Evolutionary conservation across 352 stramenopile species (phyloP).

Genomic region (Phytopythium vexans): DNA sequence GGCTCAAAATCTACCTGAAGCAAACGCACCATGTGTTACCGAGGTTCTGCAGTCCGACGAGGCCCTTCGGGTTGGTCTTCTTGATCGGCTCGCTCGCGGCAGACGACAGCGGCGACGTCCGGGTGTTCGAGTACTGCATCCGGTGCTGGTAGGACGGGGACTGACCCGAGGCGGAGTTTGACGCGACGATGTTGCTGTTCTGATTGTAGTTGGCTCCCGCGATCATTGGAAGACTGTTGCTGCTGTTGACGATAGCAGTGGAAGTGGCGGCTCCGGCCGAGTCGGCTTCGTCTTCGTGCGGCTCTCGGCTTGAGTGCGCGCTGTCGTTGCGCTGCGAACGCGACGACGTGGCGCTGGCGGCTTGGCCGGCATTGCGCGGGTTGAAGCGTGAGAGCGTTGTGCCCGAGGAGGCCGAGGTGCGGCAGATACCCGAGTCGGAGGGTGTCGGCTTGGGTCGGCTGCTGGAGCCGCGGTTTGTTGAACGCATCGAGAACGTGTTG

Average conservation of each 20-base stretch:
- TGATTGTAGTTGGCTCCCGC: constrained; percentile 11
- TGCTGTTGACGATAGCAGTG: constrained; percentile 12
- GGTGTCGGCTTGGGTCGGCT: constrained; percentile 4
- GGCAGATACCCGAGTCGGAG: constrained; percentile 19
- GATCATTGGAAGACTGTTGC: constrained; percentile 17
- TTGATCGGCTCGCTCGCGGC: constrained; percentile 10
- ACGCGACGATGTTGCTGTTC: constrained; percentile 20
- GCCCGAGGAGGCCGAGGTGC: constrained; percentile 24
- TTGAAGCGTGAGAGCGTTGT: constrained; percentile 43
- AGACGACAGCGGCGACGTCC: constrained; percentile 8
- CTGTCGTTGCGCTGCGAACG: constrained; percentile 1
- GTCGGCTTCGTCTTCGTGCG: not conserved
- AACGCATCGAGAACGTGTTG: constrained; percentile 1
- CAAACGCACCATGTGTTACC: constrained; percentile 69
- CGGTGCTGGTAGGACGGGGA: constrained; percentile 6
- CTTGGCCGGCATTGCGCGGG: constrained; percentile 22
- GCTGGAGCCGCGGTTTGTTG: constrained; percentile 21
- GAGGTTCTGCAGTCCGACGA: constrained; percentile 71
- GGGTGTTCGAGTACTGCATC: not conserved
- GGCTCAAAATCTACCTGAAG: not conserved
- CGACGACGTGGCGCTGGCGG: constrained; percentile 9
- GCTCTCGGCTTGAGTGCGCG: constrained; percentile 2
- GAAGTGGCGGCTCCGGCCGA: constrained; percentile 1
- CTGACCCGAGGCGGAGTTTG: constrained; percentile 12
- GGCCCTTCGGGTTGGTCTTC: constrained; percentile 35